Percentiles rank a stretch among this genome's conserved stretches.
These are phyloP conservation scores for Gossypium schwendimanii DNA, from an alignment of 441 rosid species.

Conservation along the genomic window DNA sequence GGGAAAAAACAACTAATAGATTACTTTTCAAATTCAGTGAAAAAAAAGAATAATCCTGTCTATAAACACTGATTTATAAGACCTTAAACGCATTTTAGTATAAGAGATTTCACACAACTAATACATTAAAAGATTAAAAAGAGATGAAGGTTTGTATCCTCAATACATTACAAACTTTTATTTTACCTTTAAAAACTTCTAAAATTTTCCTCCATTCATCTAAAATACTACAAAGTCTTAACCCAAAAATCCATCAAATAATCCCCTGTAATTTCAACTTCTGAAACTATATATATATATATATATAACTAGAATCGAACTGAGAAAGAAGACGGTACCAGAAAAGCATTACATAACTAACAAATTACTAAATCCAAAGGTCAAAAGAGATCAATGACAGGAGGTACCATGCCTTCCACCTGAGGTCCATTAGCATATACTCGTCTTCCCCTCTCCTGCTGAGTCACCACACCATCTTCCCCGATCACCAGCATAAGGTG, in stretches of 20 bases:
- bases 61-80: not conserved
- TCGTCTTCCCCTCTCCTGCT: not conserved
- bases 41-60: not conserved
- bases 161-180: not conserved
- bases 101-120: not conserved
- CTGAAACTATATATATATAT: not conserved
- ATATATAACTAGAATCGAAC: not conserved
- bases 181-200: not conserved
- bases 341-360: not conserved
- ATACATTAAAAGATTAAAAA: not conserved
- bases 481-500: not conserved
- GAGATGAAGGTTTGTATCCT: not conserved
- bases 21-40: too few relatives aligned
- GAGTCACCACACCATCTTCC: not conserved
- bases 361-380: not conserved
- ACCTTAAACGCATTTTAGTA: not conserved
- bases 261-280: not conserved
- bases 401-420: constrained; percentile 31
- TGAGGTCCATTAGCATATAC: constrained; percentile 2
- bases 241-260: not conserved
- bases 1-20: too few relatives aligned
- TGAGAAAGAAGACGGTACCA: not conserved
- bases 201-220: not conserved
- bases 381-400: not conserved
- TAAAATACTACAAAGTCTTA: not conserved